phyloP scores from a whole-genome alignment of 2,329 filamentous ascomycete species.

The Ophiostoma ulmi region DNA sequence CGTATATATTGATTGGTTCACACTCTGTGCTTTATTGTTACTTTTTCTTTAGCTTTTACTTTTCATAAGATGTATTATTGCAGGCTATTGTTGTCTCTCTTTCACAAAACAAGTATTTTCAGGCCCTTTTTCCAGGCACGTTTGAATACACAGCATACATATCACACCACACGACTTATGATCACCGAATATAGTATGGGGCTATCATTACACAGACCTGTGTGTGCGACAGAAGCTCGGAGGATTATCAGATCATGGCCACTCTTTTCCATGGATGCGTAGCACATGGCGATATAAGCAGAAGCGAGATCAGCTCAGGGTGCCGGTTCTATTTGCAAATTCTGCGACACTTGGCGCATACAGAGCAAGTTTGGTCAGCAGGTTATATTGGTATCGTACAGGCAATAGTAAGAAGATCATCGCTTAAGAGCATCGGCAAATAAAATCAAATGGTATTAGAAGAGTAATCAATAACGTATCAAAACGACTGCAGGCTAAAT shows the following conservation, averaged over 20 bases:
- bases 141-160: not conserved
- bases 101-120: not conserved
- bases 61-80: not conserved
- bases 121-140: not conserved
- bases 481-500: not conserved
- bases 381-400: not conserved
- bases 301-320: constrained; percentile 3
- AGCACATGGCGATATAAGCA: constrained; percentile 3
- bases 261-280: not conserved
- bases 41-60: not conserved
- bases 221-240: constrained; percentile 6
- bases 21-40: not conserved
- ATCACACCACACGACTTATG: not conserved
- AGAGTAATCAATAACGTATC: not conserved
- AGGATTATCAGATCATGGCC: constrained; percentile 10
- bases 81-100: not conserved
- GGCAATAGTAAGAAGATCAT: no score
- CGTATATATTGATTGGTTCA: not conserved
- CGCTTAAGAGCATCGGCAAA: no score
- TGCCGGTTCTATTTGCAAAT: not conserved
- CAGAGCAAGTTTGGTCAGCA: not conserved
- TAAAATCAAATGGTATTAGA: not conserved
- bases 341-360: not conserved
- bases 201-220: not conserved
- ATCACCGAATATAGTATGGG: not conserved